Evolutionary conservation across 768 basidiomycete genomes (phyloP), one percentile per base, ranked within the genome.

Genomic region (Suillus luteus): DNA sequence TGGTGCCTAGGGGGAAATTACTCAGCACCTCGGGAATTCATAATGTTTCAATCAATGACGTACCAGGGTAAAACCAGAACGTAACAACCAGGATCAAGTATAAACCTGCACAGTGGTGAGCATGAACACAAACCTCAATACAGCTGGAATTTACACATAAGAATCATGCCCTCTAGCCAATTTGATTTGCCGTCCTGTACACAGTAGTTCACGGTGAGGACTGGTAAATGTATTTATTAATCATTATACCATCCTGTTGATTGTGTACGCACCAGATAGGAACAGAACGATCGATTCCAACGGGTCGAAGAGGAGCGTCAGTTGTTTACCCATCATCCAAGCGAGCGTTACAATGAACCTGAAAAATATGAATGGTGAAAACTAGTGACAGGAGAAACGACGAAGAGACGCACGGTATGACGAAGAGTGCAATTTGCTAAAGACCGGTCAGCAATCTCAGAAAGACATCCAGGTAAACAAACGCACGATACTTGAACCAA

Each of bases 111-210:
- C 41, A 62, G 6, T 8, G 31, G 15, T 17, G 31, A 35, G 44
- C 46, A 74, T 14, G 9, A 37, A 31, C n/a, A 17, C 48, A 52
- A 55, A 38, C 27, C 11, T 37, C 41, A 46, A 49, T 15, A 15
- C 1, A 19, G 43, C 22, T 12, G 54, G 33, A 8, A 72, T 79
- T 55, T 66, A 84, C 88, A 86, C 62, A 93, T 85, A n/a, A 93
- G 81, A 62, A 93, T 87, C 68, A 87, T 75, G 27, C 93, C 93
- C 75, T 96, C 95, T n/a, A 97, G 81, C 88, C 95, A 97, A 74
- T 96, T 96, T 35, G 89, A 92, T 71, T 87, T 91, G 14, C 94
- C 94, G 68, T 97, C 96, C 57, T 86, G 84, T 6, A 96, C 85
- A 24, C 90, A 88, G 70, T 92, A 93, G 71, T 91, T 92, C 75